Conservation (phyloP, 139 green algal species). For the Marvania coccoides region DNA sequence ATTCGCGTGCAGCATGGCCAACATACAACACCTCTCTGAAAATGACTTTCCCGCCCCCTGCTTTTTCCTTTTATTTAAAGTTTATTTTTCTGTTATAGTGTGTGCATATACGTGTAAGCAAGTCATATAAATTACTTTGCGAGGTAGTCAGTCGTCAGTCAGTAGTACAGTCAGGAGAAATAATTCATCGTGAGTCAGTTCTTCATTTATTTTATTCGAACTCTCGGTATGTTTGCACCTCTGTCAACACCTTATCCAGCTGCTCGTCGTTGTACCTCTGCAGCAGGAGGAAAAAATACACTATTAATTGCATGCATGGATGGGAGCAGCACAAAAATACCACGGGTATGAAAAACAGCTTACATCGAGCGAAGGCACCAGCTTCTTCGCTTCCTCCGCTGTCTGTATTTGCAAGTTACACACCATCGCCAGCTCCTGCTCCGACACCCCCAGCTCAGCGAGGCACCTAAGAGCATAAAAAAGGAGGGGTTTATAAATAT, state of each 20-base stretch:
- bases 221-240: constrained; percentile 24
- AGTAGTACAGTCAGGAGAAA: too few relatives aligned
- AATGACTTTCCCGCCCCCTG: not conserved
- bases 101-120: too few relatives aligned
- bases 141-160: too few relatives aligned
- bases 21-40: not conserved
- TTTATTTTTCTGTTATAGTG: not conserved
- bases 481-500: too few relatives aligned
- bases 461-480: constrained; percentile 16
- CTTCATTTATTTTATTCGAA: constrained; percentile 23
- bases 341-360: not conserved
- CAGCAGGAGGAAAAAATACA: not conserved
- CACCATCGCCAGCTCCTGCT: constrained; percentile 33
- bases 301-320: too few relatives aligned
- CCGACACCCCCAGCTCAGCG: constrained; percentile 2
- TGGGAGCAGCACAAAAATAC: too few relatives aligned
- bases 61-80: not conserved
- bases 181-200: not conserved
- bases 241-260: constrained; percentile 12
- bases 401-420: constrained; percentile 24
- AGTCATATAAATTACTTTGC: too few relatives aligned
- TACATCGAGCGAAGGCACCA: constrained; percentile 28
- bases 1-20: constrained; percentile 18
- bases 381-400: constrained; percentile 24
- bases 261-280: constrained; percentile 16